These are phyloP conservation scores for Lactifluus subvellereus DNA, from an alignment of 768 basidiomycete genomes.

Conservation along the genomic window DNA sequence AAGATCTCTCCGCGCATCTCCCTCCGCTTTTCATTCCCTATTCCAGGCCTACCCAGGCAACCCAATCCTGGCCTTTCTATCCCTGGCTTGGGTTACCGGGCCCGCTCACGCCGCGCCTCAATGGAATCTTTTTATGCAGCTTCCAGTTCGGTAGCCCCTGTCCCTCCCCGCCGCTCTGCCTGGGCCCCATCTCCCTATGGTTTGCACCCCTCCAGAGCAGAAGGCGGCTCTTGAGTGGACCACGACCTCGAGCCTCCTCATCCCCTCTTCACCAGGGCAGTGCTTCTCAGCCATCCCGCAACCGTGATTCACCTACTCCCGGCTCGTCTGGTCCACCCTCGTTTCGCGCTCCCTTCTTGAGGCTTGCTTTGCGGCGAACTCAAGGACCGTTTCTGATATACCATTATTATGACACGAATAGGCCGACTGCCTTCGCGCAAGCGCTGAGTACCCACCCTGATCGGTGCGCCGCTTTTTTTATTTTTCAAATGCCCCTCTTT, in stretches of 20 bases:
- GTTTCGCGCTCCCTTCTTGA: conserved; percentile 66
- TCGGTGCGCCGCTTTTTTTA: background rate
- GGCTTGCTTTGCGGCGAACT: conserved; percentile 57
- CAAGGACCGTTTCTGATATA: background rate
- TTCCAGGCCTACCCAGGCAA: conserved; percentile 63
- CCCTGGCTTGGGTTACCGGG: conserved; percentile 31
- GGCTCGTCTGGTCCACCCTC: background rate
- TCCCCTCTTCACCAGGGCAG: conserved; percentile 17
- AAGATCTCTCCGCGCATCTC: conserved; percentile 30
- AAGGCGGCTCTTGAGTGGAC: conserved; percentile 14
- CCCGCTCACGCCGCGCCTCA: conserved; percentile 37
- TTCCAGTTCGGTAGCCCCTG: conserved; percentile 14
- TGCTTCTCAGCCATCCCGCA: conserved; percentile 3
- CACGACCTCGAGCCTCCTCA: conserved; percentile 18
- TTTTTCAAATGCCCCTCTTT: background rate
- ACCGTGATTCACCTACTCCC: background rate
- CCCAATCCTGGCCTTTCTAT: conserved; percentile 47
- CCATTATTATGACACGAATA: background rate
- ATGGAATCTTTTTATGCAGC: conserved; percentile 33
- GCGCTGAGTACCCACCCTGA: background rate
- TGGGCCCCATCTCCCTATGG: conserved; percentile 26
- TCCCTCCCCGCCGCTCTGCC: conserved; percentile 26
- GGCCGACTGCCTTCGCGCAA: background rate
- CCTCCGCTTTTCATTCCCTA: conserved; percentile 41
- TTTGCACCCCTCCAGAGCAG: conserved; percentile 28